These are phyloP conservation scores for Toxicodendron radicans DNA, from an alignment of 345 rosid genomes.

Conservation along the genomic window DNA sequence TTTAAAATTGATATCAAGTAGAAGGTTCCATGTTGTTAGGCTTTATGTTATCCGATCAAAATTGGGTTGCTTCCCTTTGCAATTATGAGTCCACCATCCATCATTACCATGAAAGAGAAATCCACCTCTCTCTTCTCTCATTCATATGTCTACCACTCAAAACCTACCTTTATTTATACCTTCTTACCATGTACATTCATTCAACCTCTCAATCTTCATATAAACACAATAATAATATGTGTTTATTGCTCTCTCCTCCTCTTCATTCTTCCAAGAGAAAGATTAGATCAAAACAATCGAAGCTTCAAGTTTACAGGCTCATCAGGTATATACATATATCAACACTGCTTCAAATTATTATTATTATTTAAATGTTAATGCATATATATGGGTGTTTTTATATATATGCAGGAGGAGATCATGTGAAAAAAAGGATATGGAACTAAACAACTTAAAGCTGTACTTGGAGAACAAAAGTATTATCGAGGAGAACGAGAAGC, in stretches of 20 bases:
- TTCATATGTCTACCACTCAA: conserved; percentile 12
- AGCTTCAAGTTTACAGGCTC: conserved; percentile 45
- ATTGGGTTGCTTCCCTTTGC: conserved; percentile 35
- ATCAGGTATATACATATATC: conserved; percentile 30
- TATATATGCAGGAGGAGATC: conserved; percentile 24
- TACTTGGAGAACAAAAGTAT: conserved; percentile 60
- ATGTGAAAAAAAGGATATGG: conserved; percentile 38
- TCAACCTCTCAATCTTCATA: background rate
- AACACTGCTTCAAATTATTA: background rate
- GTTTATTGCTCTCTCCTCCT: conserved; percentile 34
- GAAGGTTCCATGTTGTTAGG: conserved; percentile 28
- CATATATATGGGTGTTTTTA: background rate
- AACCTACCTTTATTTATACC: conserved; percentile 32
- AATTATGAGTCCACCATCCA: conserved; percentile 44
- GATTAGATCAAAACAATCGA: conserved; percentile 40
- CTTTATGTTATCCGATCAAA: background rate
- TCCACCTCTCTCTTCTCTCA: conserved; percentile 14
- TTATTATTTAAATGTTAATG: background rate
- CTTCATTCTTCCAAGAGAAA: conserved; percentile 30
- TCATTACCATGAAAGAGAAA: conserved; percentile 41
- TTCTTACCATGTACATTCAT: conserved; percentile 10
- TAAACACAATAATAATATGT: conserved; percentile 26
- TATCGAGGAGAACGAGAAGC: conserved; percentile 61
- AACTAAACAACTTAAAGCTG: conserved; percentile 57
- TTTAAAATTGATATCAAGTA: background rate